A percentile compares a stretch with the other conserved stretches of the same genome.
phyloP scores from a whole-genome alignment of 1,139 yeast species.

The Yamadazyma diospyri region DNA sequence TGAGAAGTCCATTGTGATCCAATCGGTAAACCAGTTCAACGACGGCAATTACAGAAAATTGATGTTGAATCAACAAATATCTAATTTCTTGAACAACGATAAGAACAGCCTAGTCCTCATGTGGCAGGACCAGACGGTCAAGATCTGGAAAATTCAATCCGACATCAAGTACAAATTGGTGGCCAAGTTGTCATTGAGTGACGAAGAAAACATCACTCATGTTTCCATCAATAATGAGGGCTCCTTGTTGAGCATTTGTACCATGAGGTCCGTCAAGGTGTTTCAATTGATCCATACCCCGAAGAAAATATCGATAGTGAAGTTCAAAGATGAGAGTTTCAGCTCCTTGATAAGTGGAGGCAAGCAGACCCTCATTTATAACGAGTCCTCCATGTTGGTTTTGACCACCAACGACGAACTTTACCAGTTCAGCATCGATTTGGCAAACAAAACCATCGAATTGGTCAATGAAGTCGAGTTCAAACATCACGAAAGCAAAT shows the following conservation, averaged over 20 bases:
- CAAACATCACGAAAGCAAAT: constrained; percentile 24
- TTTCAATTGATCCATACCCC: constrained; percentile 47
- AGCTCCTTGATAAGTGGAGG: constrained; percentile 54
- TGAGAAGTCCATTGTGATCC: constrained; percentile 74
- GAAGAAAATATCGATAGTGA: constrained; percentile 47
- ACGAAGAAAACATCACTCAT: constrained; percentile 76
- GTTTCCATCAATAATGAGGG: constrained; percentile 71
- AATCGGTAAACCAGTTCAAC: constrained; percentile 63
- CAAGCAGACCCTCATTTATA: constrained; percentile 43
- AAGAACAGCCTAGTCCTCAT: constrained; percentile 52
- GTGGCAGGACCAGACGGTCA: constrained; percentile 83
- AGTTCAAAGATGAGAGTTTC: constrained; percentile 49
- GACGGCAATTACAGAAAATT: constrained; percentile 74
- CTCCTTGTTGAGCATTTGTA: constrained; percentile 64
- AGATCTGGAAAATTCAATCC: constrained; percentile 63
- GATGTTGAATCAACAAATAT: constrained; percentile 59
- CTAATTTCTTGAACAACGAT: constrained; percentile 50
- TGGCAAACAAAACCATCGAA: constrained; percentile 20
- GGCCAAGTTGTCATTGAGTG: constrained; percentile 62
- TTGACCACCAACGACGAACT: constrained; percentile 68
- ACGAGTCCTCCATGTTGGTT: constrained; percentile 46
- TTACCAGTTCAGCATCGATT: constrained; percentile 41
- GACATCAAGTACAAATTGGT: constrained; percentile 46
- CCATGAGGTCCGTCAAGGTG: constrained; percentile 64
- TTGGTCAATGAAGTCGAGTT: constrained; percentile 42